Evolutionary conservation across 805 yeast species (phyloP).

Genomic region (Yarrowia yakushimensis): DNA sequence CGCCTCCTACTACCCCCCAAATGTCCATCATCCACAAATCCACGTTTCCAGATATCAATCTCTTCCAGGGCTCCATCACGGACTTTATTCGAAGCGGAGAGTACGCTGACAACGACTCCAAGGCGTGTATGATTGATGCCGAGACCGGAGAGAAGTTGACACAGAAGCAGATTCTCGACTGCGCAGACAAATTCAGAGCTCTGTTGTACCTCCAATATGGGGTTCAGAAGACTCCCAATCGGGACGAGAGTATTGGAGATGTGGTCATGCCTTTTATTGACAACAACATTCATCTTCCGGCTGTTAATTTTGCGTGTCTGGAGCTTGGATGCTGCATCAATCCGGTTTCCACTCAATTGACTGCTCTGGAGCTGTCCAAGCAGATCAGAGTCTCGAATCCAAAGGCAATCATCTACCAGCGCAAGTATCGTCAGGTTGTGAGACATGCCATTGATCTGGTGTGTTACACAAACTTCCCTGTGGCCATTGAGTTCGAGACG

Average conservation of each 20-base stretch:
- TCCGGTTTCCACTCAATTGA: not conserved
- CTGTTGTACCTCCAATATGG: not conserved
- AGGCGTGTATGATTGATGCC: conserved; percentile 8
- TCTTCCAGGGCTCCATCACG: conserved; percentile 15
- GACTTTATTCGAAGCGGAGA: conserved; percentile 11
- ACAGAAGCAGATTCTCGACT: not conserved
- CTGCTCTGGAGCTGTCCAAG: conserved; percentile 3
- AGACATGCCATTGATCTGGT: not conserved
- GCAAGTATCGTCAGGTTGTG: not conserved
- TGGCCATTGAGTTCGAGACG: not conserved
- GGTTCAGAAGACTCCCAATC: not conserved
- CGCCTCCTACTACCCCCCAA: too few relatives aligned
- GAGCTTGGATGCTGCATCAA: conserved; percentile 2
- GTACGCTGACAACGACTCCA: not conserved
- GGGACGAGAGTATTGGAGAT: conserved; percentile 8
- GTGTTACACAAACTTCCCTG: not conserved
- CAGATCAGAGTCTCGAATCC: conserved; percentile 3
- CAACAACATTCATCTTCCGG: not conserved
- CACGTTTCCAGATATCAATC: not conserved
- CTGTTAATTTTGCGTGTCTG: conserved; percentile 1
- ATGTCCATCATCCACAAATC: conserved; percentile 18
- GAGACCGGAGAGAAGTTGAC: conserved; percentile 12
- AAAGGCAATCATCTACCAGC: conserved; percentile 1
- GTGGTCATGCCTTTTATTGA: conserved; percentile 3
- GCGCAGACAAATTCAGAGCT: conserved; percentile 6